Conservation (phyloP, 2,329 filamentous ascomycete genomes). For the Arachnopeziza araneosa region DNA sequence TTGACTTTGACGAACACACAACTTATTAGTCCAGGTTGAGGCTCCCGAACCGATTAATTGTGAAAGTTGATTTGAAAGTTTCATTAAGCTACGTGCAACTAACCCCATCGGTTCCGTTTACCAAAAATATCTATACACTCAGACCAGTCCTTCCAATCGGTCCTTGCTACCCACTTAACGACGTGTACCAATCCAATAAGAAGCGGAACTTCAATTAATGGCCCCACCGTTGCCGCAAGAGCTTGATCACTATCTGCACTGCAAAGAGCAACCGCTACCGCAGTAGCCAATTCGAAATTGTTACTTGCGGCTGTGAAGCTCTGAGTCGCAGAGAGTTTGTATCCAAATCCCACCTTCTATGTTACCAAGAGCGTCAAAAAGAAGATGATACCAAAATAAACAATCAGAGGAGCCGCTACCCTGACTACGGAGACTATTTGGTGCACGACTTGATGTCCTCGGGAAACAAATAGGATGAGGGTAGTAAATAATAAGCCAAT, state of each 20-base stretch:
- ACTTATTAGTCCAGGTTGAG: no score
- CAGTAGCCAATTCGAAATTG: slow-evolving; percentile 89
- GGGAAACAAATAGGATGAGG: slow-evolving; percentile 76
- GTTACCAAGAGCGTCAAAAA: slow-evolving; percentile 58
- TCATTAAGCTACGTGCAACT: no score
- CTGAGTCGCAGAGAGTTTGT: slow-evolving; percentile 66
- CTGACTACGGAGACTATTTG: slow-evolving; percentile 80
- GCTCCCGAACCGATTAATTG: no score
- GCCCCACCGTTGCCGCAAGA: slow-evolving; percentile 76
- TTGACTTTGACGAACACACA: no score
- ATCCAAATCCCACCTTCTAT: slow-evolving; percentile 65
- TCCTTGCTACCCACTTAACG: slow-evolving; percentile 53
- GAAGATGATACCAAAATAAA: slow-evolving; percentile 78
- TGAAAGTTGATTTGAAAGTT: no score
- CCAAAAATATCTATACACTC: neutral
- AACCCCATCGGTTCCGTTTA: no score
- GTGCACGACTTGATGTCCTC: slow-evolving; percentile 69
- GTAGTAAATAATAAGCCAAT: slow-evolving; percentile 86
- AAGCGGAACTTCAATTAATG: slow-evolving; percentile 82
- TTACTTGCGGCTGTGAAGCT: slow-evolving; percentile 89
- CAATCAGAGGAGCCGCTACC: slow-evolving; percentile 72
- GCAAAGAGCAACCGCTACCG: slow-evolving; percentile 77
- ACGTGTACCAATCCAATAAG: slow-evolving; percentile 72
- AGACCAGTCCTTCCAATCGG: slow-evolving; percentile 26
- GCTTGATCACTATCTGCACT: slow-evolving; percentile 75